Percentiles rank a stretch among this genome's conserved stretches.
These are phyloP conservation scores for Arabidopsis arenosa DNA, from an alignment of 345 rosid genomes.

Conservation along the genomic window DNA sequence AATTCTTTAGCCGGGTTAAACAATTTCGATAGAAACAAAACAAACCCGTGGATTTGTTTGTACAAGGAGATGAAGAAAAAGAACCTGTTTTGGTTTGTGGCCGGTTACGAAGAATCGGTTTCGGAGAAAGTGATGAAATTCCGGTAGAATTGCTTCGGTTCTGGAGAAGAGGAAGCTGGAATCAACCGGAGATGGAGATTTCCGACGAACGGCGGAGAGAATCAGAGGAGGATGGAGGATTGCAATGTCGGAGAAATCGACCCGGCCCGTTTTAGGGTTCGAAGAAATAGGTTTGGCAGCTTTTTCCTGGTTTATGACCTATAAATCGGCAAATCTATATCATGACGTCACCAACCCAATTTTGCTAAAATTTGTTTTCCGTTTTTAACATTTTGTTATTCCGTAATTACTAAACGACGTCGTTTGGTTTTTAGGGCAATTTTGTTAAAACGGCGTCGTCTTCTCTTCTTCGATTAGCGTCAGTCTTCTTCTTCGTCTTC, in stretches of 20 bases:
- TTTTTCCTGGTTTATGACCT: constrained; percentile 43
- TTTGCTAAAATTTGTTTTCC: constrained; percentile 34
- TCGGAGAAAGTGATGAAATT: constrained; percentile 24
- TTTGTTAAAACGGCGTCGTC: neutral
- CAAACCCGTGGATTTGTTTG: neutral
- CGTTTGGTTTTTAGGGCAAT: neutral
- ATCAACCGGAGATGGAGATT: constrained; percentile 4
- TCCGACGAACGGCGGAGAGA: constrained; percentile 25
- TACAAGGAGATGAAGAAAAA: neutral
- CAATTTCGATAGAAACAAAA: neutral
- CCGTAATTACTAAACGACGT: neutral
- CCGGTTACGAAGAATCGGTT: constrained; percentile 46
- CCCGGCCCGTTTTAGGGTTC: constrained; percentile 38
- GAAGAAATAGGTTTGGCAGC: constrained; percentile 41
- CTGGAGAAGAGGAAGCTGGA: constrained; percentile 10
- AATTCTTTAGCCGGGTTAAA: neutral
- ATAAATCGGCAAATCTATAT: constrained; percentile 22
- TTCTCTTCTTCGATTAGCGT: neutral
- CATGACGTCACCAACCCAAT: constrained; percentile 30
- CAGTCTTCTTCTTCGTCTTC: constrained; percentile 1
- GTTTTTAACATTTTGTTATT: neutral
- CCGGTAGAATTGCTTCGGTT: constrained; percentile 33
- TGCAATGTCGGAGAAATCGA: constrained; percentile 31
- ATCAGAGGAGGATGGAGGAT: neutral
- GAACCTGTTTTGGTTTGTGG: constrained; percentile 40